Evolutionary conservation across 2,329 filamentous ascomycete genomes (phyloP).

Genomic region (Fusarium metavorans): DNA sequence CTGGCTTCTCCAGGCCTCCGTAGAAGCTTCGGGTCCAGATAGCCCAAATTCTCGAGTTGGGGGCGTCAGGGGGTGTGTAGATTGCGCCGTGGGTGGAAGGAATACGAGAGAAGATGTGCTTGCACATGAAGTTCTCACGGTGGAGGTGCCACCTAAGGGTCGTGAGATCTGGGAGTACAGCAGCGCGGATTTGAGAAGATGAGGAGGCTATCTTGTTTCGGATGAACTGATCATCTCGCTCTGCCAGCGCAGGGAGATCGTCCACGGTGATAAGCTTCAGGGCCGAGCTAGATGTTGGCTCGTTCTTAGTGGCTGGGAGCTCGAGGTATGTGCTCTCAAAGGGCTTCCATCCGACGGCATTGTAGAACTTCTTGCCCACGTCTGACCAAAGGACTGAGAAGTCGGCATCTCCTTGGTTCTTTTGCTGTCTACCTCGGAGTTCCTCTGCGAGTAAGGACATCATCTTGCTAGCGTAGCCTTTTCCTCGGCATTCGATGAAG

Average conservation of each 20-base stretch:
- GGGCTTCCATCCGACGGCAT: slow-evolving; percentile 79
- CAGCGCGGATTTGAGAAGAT: slow-evolving; percentile 48
- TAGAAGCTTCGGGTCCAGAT: slow-evolving; percentile 79
- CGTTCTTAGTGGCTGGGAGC: slow-evolving; percentile 57
- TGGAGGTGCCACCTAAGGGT: slow-evolving; percentile 69
- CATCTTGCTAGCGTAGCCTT: slow-evolving; percentile 84
- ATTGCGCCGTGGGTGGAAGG: slow-evolving; percentile 79
- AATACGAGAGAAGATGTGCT: slow-evolving; percentile 67
- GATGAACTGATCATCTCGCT: slow-evolving; percentile 73
- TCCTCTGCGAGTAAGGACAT: slow-evolving; percentile 70
- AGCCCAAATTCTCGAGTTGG: slow-evolving; percentile 75
- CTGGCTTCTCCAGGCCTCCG: slow-evolving; percentile 62
- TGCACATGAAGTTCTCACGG: slow-evolving; percentile 84
- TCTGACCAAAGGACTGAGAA: slow-evolving; percentile 90
- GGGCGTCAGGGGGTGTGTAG: slow-evolving; percentile 60
- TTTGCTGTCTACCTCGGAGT: slow-evolving; percentile 47
- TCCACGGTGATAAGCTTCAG: slow-evolving; percentile 65
- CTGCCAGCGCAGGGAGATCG: slow-evolving; percentile 72
- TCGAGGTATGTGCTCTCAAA: slow-evolving; percentile 80
- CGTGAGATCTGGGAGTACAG: slow-evolving; percentile 49
- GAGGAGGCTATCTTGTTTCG: slow-evolving; percentile 60
- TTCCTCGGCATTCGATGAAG: slow-evolving; percentile 72
- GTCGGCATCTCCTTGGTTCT: slow-evolving; percentile 51
- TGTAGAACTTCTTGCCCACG: slow-evolving; percentile 87
- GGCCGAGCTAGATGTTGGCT: slow-evolving; percentile 40